Percentiles rank a stretch among this genome's conserved stretches.
Evolutionary conservation across 116 monocot genomes (phyloP).

Genomic region (Phalaenopsis hybrid): DNA sequence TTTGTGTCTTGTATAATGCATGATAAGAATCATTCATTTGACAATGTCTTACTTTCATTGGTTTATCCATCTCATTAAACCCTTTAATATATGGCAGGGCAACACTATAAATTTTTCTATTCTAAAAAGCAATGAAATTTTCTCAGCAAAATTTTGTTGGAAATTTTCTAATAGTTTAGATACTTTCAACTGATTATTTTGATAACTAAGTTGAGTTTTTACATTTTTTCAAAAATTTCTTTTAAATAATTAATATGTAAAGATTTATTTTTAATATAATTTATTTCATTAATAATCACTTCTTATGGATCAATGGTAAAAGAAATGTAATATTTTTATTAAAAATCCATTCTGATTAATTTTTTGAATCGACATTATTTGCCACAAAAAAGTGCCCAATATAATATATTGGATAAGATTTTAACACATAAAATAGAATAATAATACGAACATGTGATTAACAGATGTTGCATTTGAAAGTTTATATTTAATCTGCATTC

Average conservation of each 20-base stretch:
- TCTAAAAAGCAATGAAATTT: neutral
- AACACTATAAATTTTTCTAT: neutral
- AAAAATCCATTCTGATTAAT: neutral
- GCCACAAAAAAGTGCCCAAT: neutral
- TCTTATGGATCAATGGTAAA: neutral
- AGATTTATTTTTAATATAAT: neutral
- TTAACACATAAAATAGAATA: too few relatives aligned
- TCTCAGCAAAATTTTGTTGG: neutral
- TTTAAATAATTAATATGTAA: neutral
- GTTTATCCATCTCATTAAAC: neutral
- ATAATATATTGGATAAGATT: neutral
- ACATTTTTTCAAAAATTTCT: neutral
- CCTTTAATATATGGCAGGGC: neutral
- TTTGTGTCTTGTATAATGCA: neutral
- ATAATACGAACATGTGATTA: too few relatives aligned
- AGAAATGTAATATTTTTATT: neutral
- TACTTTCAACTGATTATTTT: neutral
- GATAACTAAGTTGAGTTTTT: too few relatives aligned
- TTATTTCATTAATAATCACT: neutral
- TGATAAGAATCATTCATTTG: neutral
- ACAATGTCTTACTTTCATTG: neutral
- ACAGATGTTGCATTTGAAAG: too few relatives aligned
- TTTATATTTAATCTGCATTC: too few relatives aligned
- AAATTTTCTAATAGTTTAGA: neutral
- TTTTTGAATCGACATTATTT: neutral